These are phyloP conservation scores for Peltaster fructicola DNA, from an alignment of 2,329 filamentous ascomycete species.

Conservation along the genomic window DNA sequence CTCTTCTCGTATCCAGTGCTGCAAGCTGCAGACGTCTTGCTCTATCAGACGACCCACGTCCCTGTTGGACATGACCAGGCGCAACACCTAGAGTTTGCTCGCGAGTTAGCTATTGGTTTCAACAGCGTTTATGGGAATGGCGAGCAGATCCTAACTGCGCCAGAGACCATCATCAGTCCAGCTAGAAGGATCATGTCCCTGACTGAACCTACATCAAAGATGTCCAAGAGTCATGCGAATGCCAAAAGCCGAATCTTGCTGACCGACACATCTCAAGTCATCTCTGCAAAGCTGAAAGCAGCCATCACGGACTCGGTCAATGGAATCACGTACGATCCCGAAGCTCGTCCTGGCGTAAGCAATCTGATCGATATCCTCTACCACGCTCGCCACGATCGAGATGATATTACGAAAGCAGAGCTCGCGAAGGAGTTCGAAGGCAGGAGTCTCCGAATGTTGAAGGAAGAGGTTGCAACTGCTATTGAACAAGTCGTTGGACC, in stretches of 20 bases:
- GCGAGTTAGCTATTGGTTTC: constrained; percentile 73
- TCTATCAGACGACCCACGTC: constrained; percentile 81
- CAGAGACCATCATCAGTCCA: constrained; percentile 60
- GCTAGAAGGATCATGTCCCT: constrained; percentile 83
- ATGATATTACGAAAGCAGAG: constrained; percentile 23
- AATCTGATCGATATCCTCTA: constrained; percentile 73
- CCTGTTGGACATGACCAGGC: constrained; percentile 91
- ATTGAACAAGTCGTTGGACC: constrained; percentile 36
- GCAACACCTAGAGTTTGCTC: constrained; percentile 85
- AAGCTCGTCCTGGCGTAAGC: constrained; percentile 58
- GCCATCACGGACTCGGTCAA: constrained; percentile 62
- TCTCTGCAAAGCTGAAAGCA: constrained; percentile 49
- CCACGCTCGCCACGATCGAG: constrained; percentile 28
- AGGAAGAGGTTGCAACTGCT: constrained; percentile 42
- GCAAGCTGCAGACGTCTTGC: constrained; percentile 82
- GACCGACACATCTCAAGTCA: constrained; percentile 48
- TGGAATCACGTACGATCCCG: constrained; percentile 54
- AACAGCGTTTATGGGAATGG: constrained; percentile 49
- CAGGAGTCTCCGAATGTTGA: constrained; percentile 40
- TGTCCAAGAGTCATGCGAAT: constrained; percentile 77
- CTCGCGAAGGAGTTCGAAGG: constrained; percentile 29
- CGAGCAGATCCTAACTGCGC: constrained; percentile 39
- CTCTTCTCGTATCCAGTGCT: constrained; percentile 93
- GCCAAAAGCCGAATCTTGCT: constrained; percentile 64
- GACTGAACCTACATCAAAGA: constrained; percentile 59